Conservation (phyloP, 495 filamentous ascomycete genomes). For the Paragyromitra xinjiangensis region DNA sequence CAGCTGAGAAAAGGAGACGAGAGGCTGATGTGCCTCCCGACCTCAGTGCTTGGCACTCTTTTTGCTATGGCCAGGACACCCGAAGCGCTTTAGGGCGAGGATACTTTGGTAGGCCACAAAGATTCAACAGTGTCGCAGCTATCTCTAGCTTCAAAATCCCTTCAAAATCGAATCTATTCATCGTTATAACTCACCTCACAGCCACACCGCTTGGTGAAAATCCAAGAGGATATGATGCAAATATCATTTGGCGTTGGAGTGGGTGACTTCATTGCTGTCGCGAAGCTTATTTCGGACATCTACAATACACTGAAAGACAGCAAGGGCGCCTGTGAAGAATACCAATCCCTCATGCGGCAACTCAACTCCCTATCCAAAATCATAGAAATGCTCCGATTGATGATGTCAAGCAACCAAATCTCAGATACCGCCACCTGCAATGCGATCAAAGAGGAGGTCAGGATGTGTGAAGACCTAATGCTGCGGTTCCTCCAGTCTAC, state of each 20-base stretch:
- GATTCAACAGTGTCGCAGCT: too few relatives aligned
- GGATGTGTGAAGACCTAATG: constrained; percentile 14
- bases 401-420: background rate
- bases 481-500: background rate
- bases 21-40: too few relatives aligned
- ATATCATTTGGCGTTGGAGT: constrained; percentile 1
- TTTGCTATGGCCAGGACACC: too few relatives aligned
- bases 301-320: background rate
- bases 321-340: background rate
- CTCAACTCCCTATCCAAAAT: constrained; percentile 15
- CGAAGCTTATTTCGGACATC: background rate
- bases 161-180: too few relatives aligned
- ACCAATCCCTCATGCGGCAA: background rate
- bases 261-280: constrained; percentile 17
- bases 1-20: too few relatives aligned
- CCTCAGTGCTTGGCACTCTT: too few relatives aligned
- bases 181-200: too few relatives aligned
- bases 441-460: constrained; percentile 12
- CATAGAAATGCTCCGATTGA: background rate
- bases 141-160: too few relatives aligned
- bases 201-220: too few relatives aligned
- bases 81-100: too few relatives aligned
- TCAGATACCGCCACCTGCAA: background rate
- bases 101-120: too few relatives aligned
- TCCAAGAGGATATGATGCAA: background rate